Base-by-base conservation (phyloP, 129 eudicot genomes). In the Calendula officinalis region DNA sequence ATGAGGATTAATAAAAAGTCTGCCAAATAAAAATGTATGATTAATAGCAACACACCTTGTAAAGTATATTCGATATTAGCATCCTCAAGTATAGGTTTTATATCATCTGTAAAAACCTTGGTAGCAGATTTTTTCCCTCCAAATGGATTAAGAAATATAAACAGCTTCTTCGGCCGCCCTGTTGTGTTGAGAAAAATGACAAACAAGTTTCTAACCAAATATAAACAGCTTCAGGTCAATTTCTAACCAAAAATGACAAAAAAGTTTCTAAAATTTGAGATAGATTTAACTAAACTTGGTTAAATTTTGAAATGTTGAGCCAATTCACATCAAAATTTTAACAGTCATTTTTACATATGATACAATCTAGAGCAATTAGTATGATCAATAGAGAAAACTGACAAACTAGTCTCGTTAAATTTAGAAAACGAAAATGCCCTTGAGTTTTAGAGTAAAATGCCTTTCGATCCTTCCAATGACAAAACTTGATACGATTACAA, bases 91-190 rank as follows among this genome's bases (percentile, higher is more conserved):
- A 87, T 38, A 27, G 98, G 96, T 73, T 78, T 87, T 35, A 87
- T 88, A 65, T 72, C 83, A 48, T 80, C 55, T 5, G 50, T 39
- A 61, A 85, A 92, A 58, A 88, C 76, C 86, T 77, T 81, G 39
- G 73, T 43, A 40, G 96, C 96, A 34, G 91, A 85, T 80, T 77
- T 91, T 66, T 66, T 80, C 53, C 98, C 98, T 62, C 98, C 95
- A 66, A 64, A 88, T 0, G 98, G 98, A 67, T 92, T 92, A 67
- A 92, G 83, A 55, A 88, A 81, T 66, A 92, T 49, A 75, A 92
- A 83, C 34, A 92, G 73, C 73, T 80, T 85, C 80, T 88, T 88
- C 27, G 98, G 96, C 41, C 98, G 76, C 62, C 84, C 98, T 92
- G 79, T 49, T 44, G 5, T 27, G 49, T 22, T 22, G 2, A 22